These are phyloP conservation scores for Diaporthe ampelina DNA, from an alignment of 2,329 filamentous ascomycete species.

Conservation along the genomic window DNA sequence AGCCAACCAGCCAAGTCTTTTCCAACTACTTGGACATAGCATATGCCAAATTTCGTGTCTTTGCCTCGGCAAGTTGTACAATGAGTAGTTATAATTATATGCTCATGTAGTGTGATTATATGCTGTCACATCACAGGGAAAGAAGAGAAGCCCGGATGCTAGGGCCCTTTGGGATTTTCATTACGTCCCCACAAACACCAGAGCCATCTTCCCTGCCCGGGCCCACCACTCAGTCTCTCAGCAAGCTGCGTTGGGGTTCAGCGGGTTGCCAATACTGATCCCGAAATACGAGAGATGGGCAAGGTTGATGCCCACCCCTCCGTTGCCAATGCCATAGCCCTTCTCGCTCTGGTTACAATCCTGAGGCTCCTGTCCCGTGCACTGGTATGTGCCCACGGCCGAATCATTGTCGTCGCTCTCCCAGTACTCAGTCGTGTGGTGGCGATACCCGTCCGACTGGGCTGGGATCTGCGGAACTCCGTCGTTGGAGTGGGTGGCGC, in stretches of 20 bases:
- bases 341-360: conserved; percentile 24
- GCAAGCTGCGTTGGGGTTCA: conserved; percentile 33
- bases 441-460: conserved; percentile 58
- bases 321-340: conserved; percentile 21
- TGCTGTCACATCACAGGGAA: conserved; percentile 5
- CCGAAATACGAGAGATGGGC: conserved; percentile 35
- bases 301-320: conserved; percentile 20
- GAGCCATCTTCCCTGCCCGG: neutral
- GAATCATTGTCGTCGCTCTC: neutral
- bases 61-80: conserved; percentile 22
- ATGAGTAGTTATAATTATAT: neutral
- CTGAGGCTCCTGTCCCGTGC: conserved; percentile 31
- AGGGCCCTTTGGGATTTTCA: neutral
- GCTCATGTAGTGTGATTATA: neutral
- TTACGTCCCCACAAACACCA: neutral
- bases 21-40: neutral
- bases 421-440: conserved; percentile 65
- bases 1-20: conserved; percentile 23
- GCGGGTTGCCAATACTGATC: conserved; percentile 27
- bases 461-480: conserved; percentile 64
- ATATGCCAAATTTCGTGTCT: neutral
- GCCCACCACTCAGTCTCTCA: neutral
- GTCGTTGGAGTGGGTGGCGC: conserved; percentile 64
- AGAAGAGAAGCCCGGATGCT: neutral
- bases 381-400: conserved; percentile 6